Evolutionary conservation across 495 filamentous ascomycete genomes (phyloP), one percentile per base, ranked within the genome.

Genomic region (Articulospora tetracladia): DNA sequence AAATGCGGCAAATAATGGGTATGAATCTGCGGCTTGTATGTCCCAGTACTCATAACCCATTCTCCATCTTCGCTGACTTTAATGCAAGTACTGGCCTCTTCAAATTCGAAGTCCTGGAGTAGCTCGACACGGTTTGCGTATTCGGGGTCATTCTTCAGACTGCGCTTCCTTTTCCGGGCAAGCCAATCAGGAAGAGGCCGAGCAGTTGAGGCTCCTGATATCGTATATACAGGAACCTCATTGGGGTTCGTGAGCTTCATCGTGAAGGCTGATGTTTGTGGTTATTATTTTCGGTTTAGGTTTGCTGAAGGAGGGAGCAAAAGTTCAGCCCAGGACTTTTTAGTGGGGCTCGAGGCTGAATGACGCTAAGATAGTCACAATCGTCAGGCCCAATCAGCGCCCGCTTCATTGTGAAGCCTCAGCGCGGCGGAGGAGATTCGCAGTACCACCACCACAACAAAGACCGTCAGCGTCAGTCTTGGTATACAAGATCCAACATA

Each of bases 41-140:
- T 83, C 82, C 93, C 94, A 63, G 93, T 95, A 65, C 91, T 96
- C 90, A 98, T 95, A 11, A 97, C 91, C 90, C 94, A 99, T 68
- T 98, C 87, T 34, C 93, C 93, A 83, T 99, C 95, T 58, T 97
- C 94, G 70, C 91, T 96, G 30, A 91, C 88, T 32, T 91, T 79
- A 49, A 99, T 81, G 70, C 93, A 97, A 48, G 87, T 83, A 70
- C 93, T 97, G n/a, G 95, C 92, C 73, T 99, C 95, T 68, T 98
- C 94, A 63, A 98, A 99, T 67, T 96, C 93, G 69, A 99, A 99
- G 68, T 98, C 93, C 68, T 99, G 95, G 24, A 99, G 79, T 51
- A 99, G 78, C 72, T 99, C 95, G 59, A 99, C 88, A 53, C 94
- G 88, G 70, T 91, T 96, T 56, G 91, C 86, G 74, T 89, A 97